Conservation (phyloP, 371 early-diverging fungal genomes). For the Coemansia linderi region DNA sequence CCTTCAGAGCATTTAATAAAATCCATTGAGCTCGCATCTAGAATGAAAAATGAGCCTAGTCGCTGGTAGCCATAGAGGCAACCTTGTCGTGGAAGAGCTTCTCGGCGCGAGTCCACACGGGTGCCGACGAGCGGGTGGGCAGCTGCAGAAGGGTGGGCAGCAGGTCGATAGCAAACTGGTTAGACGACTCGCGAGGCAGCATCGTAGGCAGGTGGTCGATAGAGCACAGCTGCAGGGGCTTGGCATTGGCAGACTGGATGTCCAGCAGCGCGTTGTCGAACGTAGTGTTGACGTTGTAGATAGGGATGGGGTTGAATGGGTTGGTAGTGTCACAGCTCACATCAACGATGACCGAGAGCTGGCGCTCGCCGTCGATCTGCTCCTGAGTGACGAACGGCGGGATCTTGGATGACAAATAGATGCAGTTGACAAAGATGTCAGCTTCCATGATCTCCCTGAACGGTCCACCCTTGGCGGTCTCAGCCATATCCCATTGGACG, state of each 20-base stretch:
- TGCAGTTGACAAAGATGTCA: slow-evolving; percentile 97
- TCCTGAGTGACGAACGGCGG: slow-evolving; percentile 91
- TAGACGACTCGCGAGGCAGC: slow-evolving; percentile 89
- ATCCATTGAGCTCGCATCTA: not conserved
- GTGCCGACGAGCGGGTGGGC: slow-evolving; percentile 61
- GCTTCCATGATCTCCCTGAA: slow-evolving; percentile 85
- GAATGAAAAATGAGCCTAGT: slow-evolving; percentile 10
- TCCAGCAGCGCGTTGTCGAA: slow-evolving; percentile 87
- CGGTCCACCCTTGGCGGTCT: slow-evolving; percentile 92
- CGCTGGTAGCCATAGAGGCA: slow-evolving; percentile 52
- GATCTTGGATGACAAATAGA: slow-evolving; percentile 88
- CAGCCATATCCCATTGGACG: slow-evolving; percentile 92
- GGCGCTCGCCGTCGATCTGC: slow-evolving; percentile 70
- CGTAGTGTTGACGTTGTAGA: slow-evolving; percentile 87
- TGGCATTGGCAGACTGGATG: slow-evolving; percentile 57
- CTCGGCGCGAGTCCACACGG: slow-evolving; percentile 89
- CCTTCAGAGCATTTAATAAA: not conserved
- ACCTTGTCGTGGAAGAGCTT: slow-evolving; percentile 79
- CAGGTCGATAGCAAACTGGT: slow-evolving; percentile 82
- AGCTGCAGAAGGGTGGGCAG: slow-evolving; percentile 80
- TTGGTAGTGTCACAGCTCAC: slow-evolving; percentile 97
- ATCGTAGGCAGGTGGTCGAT: slow-evolving; percentile 96
- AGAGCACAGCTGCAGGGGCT: slow-evolving; percentile 84
- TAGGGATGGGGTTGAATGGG: slow-evolving; percentile 95
- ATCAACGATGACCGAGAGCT: slow-evolving; percentile 84